Conservation (phyloP, 495 filamentous ascomycete genomes). For the Penicillium goetzii region DNA sequence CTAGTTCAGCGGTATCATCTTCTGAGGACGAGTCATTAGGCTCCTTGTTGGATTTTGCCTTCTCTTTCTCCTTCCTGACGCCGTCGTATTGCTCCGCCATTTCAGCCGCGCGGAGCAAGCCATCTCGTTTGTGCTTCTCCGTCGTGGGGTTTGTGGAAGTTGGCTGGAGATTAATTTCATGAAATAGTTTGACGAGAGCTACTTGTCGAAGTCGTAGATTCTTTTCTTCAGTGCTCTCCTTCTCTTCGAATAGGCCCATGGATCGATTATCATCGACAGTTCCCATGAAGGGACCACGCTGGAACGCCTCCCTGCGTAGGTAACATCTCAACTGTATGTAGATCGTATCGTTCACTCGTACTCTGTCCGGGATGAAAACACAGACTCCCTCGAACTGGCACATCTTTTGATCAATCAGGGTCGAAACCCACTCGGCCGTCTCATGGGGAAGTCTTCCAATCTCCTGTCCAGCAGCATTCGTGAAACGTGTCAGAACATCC, state of each 20-base stretch:
- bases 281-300: slow-evolving; percentile 57
- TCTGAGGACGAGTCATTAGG: slow-evolving; percentile 61
- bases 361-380: slow-evolving; percentile 83
- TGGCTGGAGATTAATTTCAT: slow-evolving; percentile 83
- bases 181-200: slow-evolving; percentile 83
- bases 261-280: slow-evolving; percentile 69
- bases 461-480: slow-evolving; percentile 76
- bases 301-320: slow-evolving; percentile 73
- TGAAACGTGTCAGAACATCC: slow-evolving; percentile 95
- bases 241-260: slow-evolving; percentile 73
- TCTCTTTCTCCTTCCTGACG: slow-evolving; percentile 58
- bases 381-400: slow-evolving; percentile 86
- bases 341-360: slow-evolving; percentile 90
- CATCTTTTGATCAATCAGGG: slow-evolving; percentile 87
- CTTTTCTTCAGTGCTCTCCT: slow-evolving; percentile 85
- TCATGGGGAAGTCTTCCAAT: slow-evolving; percentile 89
- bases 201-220: slow-evolving; percentile 84
- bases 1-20: slow-evolving; percentile 87
- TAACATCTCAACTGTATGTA: slow-evolving; percentile 85
- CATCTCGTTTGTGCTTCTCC: slow-evolving; percentile 76
- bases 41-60: slow-evolving; percentile 39
- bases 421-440: slow-evolving; percentile 90
- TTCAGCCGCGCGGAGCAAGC: slow-evolving; percentile 83
- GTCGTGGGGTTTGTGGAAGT: slow-evolving; percentile 72
- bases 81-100: slow-evolving; percentile 78